Conservation (phyloP, 176 grass and related monocot species). For the Oryza glumipatula region DNA sequence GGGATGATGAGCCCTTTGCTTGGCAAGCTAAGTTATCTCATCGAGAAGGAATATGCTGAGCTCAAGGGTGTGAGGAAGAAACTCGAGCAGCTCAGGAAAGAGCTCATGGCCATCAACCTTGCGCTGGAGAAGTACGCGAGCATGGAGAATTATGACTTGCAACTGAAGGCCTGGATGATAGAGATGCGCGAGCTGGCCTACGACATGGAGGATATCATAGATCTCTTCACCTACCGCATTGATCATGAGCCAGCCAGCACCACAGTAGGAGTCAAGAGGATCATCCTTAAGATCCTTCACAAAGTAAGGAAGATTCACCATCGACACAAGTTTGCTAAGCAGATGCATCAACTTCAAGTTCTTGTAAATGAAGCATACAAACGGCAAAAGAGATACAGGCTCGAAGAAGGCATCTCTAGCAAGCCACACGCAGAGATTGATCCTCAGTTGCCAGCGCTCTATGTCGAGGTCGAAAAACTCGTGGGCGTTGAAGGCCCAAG, state of each 20-base stretch:
- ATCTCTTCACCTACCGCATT: not conserved
- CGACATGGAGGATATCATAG: not conserved
- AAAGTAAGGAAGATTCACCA: too few species aligned
- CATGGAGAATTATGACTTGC: not conserved
- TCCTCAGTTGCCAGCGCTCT: not conserved
- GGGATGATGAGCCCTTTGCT: too few species aligned
- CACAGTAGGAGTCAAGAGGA: too few species aligned
- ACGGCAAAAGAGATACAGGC: not conserved
- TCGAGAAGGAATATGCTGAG: not conserved
- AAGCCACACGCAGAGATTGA: not conserved
- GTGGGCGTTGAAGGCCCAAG: too few species aligned
- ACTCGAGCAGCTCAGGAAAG: not conserved
- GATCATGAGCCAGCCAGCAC: too few species aligned
- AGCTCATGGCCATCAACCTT: not conserved
- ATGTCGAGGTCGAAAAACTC: too few species aligned
- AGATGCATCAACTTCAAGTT: too few species aligned
- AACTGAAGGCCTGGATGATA: not conserved
- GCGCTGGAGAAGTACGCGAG: not conserved
- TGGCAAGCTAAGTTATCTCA: too few species aligned
- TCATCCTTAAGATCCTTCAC: too few species aligned
- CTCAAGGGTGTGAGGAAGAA: not conserved
- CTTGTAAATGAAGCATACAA: not conserved
- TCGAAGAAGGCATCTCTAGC: not conserved
- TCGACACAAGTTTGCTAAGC: too few species aligned
- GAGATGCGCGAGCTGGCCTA: not conserved